These are phyloP conservation scores for Nigrospora osmanthi DNA, from an alignment of 2,329 filamentous ascomycete genomes.

Conservation along the genomic window DNA sequence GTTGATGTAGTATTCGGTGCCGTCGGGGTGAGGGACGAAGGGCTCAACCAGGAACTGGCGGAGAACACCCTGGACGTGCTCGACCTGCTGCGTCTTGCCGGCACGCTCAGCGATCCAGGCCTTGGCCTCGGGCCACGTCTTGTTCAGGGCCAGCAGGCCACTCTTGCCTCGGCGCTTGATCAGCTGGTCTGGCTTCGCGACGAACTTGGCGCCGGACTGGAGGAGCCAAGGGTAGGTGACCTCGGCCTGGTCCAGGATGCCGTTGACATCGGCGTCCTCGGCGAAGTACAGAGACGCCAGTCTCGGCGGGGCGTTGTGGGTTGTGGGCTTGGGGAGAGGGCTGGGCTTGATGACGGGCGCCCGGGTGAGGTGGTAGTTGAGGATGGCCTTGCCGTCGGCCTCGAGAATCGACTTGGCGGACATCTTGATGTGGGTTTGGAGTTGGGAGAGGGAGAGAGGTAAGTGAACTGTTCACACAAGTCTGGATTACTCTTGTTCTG, in stretches of 20 bases:
- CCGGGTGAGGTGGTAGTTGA: conserved; percentile 99
- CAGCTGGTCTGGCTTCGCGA: conserved; percentile 98
- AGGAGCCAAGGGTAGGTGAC: conserved; percentile 95
- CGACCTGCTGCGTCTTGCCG: conserved; percentile 86
- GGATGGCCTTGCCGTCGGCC: conserved; percentile 99
- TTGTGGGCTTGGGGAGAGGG: conserved; percentile 74
- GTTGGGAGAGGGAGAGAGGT: neutral
- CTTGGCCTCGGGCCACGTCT: conserved; percentile 89
- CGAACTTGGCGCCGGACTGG: conserved; percentile 76
- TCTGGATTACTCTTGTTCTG: too few relatives aligned
- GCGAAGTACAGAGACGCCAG: conserved; percentile 90
- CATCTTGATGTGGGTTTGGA: conserved; percentile 44
- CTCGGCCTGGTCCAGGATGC: conserved; percentile 91
- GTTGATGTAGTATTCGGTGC: conserved; percentile 99
- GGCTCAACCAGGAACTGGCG: conserved; percentile 97
- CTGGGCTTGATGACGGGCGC: conserved; percentile 96
- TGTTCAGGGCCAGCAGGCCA: conserved; percentile 91
- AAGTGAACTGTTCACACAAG: too few relatives aligned
- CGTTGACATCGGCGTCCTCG: conserved; percentile 74
- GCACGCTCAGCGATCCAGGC: conserved; percentile 91
- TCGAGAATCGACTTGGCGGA: conserved; percentile 96
- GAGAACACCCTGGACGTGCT: conserved; percentile 81
- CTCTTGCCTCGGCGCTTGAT: conserved; percentile 99
- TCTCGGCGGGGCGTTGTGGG: conserved; percentile 87
- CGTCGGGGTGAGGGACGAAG: conserved; percentile 89